phyloP scores from a whole-genome alignment of 1,284 basidiomycete genomes.

The Malassezia pachydermatis region DNA sequence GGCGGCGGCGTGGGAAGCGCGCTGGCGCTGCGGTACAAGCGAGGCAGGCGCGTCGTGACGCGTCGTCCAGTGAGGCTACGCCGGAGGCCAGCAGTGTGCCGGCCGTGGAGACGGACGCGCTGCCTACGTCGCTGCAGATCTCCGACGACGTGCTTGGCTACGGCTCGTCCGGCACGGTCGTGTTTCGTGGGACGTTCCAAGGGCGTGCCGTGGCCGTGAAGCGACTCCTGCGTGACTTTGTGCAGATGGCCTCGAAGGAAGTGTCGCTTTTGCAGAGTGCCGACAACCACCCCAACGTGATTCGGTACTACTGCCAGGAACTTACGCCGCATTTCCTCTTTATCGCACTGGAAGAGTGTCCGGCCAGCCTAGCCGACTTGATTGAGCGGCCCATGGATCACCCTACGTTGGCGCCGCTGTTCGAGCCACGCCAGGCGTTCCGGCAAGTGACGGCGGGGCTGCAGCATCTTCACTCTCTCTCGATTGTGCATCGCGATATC shows the following conservation, averaged over 20 bases:
- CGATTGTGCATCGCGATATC: conserved; percentile 94
- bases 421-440: conserved; percentile 71
- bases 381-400: conserved; percentile 56
- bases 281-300: conserved; percentile 96
- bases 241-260: conserved; percentile 85
- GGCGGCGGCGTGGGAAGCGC: conserved; percentile 41
- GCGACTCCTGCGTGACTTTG: conserved; percentile 85
- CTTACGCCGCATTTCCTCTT: conserved; percentile 67
- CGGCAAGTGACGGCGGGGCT: conserved; percentile 78
- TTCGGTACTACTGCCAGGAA: conserved; percentile 93
- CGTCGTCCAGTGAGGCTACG: background rate
- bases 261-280: conserved; percentile 78
- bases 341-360: conserved; percentile 92
- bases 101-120: background rate
- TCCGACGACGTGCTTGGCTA: conserved; percentile 54
- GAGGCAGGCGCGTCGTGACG: conserved; percentile 26
- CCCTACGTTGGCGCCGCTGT: conserved; percentile 27
- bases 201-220: conserved; percentile 94
- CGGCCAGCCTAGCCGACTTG: conserved; percentile 83
- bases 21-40: conserved; percentile 33
- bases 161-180: conserved; percentile 91
- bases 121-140: conserved; percentile 15
- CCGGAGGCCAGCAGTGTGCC: background rate
- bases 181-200: conserved; percentile 84
- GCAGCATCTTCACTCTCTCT: conserved; percentile 80